These are phyloP conservation scores for Astrothelium macrocarpum DNA, from an alignment of 495 filamentous ascomycete species.

Conservation along the genomic window DNA sequence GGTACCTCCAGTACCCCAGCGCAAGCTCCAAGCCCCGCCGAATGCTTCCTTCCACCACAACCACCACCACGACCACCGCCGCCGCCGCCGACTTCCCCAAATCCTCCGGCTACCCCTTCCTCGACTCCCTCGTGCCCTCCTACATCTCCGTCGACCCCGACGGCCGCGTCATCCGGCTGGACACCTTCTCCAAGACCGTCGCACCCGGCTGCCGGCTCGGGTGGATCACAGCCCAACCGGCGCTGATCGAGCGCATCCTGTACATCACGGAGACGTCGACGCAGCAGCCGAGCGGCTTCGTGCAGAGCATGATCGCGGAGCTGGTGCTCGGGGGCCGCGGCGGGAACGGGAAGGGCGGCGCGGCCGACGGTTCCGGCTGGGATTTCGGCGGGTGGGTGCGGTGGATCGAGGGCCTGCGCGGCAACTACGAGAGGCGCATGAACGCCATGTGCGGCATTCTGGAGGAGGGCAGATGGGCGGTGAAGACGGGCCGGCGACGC, in stretches of 20 bases:
- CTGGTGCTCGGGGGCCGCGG: slow-evolving; percentile 56
- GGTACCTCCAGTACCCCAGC: slow-evolving; percentile 83
- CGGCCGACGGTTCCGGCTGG: slow-evolving; percentile 50
- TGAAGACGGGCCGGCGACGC: slow-evolving; percentile 38
- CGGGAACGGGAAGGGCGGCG: slow-evolving; percentile 32
- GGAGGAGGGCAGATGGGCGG: slow-evolving; percentile 50
- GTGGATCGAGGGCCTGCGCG: slow-evolving; percentile 77
- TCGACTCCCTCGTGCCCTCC: slow-evolving; percentile 75
- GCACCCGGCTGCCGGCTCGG: slow-evolving; percentile 38
- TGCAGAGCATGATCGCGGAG: slow-evolving; percentile 69
- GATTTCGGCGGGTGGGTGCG: slow-evolving; percentile 76
- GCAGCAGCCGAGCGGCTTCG: slow-evolving; percentile 79
- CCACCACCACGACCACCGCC: slow-evolving; percentile 12
- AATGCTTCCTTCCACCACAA: slow-evolving; percentile 16
- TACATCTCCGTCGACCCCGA: slow-evolving; percentile 64
- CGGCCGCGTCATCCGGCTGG: slow-evolving; percentile 65
- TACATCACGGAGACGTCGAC: slow-evolving; percentile 66
- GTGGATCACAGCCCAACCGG: slow-evolving; percentile 52
- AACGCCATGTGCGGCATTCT: slow-evolving; percentile 59
- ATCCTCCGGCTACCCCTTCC: slow-evolving; percentile 64
- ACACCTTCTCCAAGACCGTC: slow-evolving; percentile 40
- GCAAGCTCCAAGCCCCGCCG: slow-evolving; percentile 32
- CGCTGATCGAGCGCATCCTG: slow-evolving; percentile 60
- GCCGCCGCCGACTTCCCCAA: slow-evolving; percentile 26
- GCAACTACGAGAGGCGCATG: slow-evolving; percentile 76